These are phyloP conservation scores for Oryza rufipogon DNA, from an alignment of 176 grass and related monocot species.

Conservation along the genomic window DNA sequence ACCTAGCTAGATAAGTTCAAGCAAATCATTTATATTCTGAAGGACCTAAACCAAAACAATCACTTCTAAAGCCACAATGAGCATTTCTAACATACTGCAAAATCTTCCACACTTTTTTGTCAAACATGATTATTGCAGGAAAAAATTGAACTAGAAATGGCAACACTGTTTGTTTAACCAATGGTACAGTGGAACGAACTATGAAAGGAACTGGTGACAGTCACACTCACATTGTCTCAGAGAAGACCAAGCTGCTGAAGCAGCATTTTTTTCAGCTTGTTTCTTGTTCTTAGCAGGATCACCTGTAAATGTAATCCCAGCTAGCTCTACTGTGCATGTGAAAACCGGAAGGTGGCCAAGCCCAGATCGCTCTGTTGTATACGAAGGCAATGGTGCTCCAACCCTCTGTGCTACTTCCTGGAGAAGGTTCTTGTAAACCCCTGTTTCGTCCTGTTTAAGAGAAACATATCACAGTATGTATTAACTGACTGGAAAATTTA, in stretches of 20 bases:
- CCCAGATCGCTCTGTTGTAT: constrained; percentile 80
- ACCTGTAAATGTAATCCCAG: constrained; percentile 81
- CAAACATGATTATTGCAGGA: not conserved
- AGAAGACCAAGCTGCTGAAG: constrained; percentile 85
- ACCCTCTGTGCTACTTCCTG: constrained; percentile 98
- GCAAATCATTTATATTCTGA: not conserved
- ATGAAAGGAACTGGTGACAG: not conserved
- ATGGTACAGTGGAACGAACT: constrained; percentile 11
- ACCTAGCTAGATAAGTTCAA: constrained; percentile 12
- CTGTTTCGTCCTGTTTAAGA: constrained; percentile 87
- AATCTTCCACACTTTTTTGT: not conserved
- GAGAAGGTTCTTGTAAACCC: constrained; percentile 95
- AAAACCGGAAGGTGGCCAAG: constrained; percentile 91
- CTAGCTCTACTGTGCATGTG: constrained; percentile 95
- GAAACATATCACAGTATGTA: constrained; percentile 29
- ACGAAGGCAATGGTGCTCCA: constrained; percentile 83
- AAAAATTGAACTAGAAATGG: not conserved
- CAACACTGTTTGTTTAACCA: constrained; percentile 4
- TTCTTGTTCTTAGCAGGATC: constrained; percentile 97
- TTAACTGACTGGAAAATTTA: not conserved
- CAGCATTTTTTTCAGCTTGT: constrained; percentile 96
- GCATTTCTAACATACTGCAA: not conserved
- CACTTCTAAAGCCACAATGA: not conserved
- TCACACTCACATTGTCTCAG: constrained; percentile 83
- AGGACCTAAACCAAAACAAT: not conserved